Conservation (phyloP, 192 early-diverging fungal genomes). For the Coemansia sp. region DNA sequence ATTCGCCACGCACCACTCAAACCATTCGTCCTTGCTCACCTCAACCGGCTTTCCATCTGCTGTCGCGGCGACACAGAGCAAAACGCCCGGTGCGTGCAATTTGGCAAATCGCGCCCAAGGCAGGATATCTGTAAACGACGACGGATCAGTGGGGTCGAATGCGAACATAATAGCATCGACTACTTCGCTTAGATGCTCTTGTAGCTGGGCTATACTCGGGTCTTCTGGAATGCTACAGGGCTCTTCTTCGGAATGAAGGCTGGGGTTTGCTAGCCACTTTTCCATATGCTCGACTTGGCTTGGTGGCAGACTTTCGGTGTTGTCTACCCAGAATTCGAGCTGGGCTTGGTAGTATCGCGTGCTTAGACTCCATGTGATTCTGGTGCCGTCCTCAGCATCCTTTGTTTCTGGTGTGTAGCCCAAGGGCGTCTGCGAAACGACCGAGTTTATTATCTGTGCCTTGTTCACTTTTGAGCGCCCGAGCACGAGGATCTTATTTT, state of each 20-base stretch:
- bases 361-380: slow-evolving; percentile 30
- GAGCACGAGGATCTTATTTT: slow-evolving; percentile 48
- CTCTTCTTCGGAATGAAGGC: not conserved
- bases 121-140: slow-evolving; percentile 39
- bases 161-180: slow-evolving; percentile 43
- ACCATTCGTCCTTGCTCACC: slow-evolving; percentile 20
- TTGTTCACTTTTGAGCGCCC: slow-evolving; percentile 27
- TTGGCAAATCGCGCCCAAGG: slow-evolving; percentile 40
- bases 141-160: slow-evolving; percentile 23
- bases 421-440: slow-evolving; percentile 3
- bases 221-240: slow-evolving; percentile 16
- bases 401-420: not conserved
- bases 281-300: slow-evolving; percentile 22
- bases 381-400: not conserved
- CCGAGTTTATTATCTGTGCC: slow-evolving; percentile 11
- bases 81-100: slow-evolving; percentile 17
- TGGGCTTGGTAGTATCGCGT: slow-evolving; percentile 38
- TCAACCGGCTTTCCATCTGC: not conserved
- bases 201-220: slow-evolving; percentile 18
- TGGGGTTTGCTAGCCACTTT: slow-evolving; percentile 27
- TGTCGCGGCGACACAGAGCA: slow-evolving; percentile 32
- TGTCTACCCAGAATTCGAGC: slow-evolving; percentile 49
- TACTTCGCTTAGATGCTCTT: slow-evolving; percentile 35
- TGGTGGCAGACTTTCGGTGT: slow-evolving; percentile 25
- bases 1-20: slow-evolving; percentile 33